Evolutionary conservation across 2,329 filamentous ascomycete genomes (phyloP), one percentile per base, ranked within the genome.

Genomic region (Calonectria hawksworthii): DNA sequence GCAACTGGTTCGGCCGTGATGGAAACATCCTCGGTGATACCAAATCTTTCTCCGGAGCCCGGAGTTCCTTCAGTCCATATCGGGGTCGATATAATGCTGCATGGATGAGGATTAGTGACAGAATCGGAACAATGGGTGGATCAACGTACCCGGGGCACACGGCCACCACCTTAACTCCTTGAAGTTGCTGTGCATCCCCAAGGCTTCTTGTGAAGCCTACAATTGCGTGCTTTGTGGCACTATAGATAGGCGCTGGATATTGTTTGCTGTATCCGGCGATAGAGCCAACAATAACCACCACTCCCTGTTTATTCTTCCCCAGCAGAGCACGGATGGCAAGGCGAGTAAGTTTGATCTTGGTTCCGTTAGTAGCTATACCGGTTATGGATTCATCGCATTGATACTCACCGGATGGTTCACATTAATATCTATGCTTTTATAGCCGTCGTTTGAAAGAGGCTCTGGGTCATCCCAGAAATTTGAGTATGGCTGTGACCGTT

Each of bases 381-480:
- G 13, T 8, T 2, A 30, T 28, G 7, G 10, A 18, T 10, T 47
- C 18, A 8, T n/a, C 5, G 14, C 18, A 6, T 30, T 4, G 10
- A 34, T 38, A 28, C 50, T 68, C 9, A 68, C 65, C 10, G 68
- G 72, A 34, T 71, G 72, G 7, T 52, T 59, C 30, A 74, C 59
- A 14, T 74, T 74, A 23, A 74, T 74, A 11, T 71, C 68, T 7
- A 74, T 32, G 10, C 30, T 36, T n/a, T 70, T 70, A 34, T 74
- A 70, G 23, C 68, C 68, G 26, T 74, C 32, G 28, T 38, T 63
- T n/a, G 66, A 52, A 13, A 68, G 28, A 2, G 65, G 56, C 34
- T 73, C 71, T 8, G 61, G 68, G 34, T 74, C 72, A 2, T 71
- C 68, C 72, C 72, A 74, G 13, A 74, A 74, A 30, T 71, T 74